Percentiles rank a stretch among this genome's conserved stretches.
These are phyloP conservation scores for Halenospora varia DNA, from an alignment of 495 filamentous ascomycete species.

Conservation along the genomic window DNA sequence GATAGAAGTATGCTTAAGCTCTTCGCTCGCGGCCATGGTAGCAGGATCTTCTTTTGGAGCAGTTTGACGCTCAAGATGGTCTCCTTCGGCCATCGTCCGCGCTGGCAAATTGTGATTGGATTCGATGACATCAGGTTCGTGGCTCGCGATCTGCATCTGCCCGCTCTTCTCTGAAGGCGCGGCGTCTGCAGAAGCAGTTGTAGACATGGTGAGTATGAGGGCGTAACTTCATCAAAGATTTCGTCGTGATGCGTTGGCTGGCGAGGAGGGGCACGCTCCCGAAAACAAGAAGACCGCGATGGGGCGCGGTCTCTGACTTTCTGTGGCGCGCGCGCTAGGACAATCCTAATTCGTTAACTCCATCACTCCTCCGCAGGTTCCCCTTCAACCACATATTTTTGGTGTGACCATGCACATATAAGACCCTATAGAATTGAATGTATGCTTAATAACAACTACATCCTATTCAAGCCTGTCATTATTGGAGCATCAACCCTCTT, in stretches of 20 bases:
- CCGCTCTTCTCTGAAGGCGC: background rate
- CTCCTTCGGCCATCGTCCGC: constrained; percentile 10
- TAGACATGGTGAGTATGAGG: background rate
- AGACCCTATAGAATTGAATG: no score
- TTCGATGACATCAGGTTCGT: constrained; percentile 7
- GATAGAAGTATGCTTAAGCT: constrained; percentile 50
- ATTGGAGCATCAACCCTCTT: no score
- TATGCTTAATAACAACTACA: no score
- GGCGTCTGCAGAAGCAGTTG: constrained; percentile 2
- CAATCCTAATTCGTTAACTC: background rate
- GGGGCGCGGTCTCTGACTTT: background rate
- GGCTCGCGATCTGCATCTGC: background rate
- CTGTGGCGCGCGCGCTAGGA: background rate
- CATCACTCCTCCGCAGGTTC: background rate
- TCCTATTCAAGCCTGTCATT: no score
- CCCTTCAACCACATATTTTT: background rate
- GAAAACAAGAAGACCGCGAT: background rate
- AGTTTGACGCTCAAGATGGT: constrained; percentile 5
- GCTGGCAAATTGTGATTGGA: constrained; percentile 25
- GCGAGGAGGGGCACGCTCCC: background rate
- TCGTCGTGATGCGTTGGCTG: background rate
- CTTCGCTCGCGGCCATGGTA: constrained; percentile 49
- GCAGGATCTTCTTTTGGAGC: constrained; percentile 44
- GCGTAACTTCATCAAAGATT: background rate
- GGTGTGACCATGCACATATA: background rate